Evolutionary conservation across 2,329 filamentous ascomycete species (phyloP).

Genomic region (Emergomyces pasteurianus): DNA sequence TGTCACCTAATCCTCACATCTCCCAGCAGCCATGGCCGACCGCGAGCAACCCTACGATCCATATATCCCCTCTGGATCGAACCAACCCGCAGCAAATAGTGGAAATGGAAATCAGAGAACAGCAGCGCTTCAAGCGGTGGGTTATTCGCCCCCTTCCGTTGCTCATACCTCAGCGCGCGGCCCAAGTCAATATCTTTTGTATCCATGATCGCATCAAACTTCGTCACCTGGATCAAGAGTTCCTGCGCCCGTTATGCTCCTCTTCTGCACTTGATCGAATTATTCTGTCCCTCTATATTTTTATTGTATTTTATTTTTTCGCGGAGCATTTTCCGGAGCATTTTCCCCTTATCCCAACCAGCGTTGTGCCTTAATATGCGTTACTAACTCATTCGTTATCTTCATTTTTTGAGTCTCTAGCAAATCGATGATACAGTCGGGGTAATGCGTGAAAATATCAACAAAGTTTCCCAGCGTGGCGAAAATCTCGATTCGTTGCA

Average conservation of each 20-base stretch:
- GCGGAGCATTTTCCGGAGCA: too few relatives aligned
- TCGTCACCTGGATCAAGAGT: background rate
- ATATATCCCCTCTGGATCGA: constrained; percentile 63
- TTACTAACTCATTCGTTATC: background rate
- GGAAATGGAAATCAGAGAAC: constrained; percentile 51
- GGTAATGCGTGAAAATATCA: constrained; percentile 96
- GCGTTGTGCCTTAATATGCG: too few relatives aligned
- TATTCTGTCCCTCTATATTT: background rate
- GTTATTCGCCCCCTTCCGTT: constrained; percentile 27
- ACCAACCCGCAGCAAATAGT: constrained; percentile 41
- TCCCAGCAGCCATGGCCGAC: constrained; percentile 3
- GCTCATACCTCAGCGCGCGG: background rate
- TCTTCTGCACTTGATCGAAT: background rate
- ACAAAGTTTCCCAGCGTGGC: constrained; percentile 89
- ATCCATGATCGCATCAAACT: background rate
- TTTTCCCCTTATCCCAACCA: background rate
- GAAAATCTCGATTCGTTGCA: constrained; percentile 77
- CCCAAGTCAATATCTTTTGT: background rate
- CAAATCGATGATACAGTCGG: constrained; percentile 95
- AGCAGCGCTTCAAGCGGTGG: constrained; percentile 72
- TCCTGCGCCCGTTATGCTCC: background rate
- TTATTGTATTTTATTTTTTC: too few relatives aligned
- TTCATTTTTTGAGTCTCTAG: constrained; percentile 36
- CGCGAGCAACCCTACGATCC: constrained; percentile 64
- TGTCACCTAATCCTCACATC: background rate